These are phyloP conservation scores for Graphiopsis chlorocephala DNA, from an alignment of 2,329 filamentous ascomycete genomes.

Conservation along the genomic window DNA sequence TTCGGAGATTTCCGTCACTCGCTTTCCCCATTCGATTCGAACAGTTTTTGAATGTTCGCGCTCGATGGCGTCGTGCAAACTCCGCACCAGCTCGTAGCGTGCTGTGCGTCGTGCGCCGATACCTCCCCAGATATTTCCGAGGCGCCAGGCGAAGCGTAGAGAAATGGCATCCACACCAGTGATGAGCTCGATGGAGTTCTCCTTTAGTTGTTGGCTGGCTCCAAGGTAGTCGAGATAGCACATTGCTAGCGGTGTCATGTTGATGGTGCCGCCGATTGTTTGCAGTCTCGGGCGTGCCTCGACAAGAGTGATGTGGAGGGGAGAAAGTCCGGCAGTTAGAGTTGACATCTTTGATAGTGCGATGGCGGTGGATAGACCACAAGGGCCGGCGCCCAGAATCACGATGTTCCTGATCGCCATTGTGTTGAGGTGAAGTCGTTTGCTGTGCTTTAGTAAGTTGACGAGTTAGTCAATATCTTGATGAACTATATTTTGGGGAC, in stretches of 20 bases:
- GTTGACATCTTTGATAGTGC: constrained; percentile 32
- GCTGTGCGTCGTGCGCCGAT: constrained; percentile 4
- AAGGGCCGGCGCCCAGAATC: constrained; percentile 30
- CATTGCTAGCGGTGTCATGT: constrained; percentile 18
- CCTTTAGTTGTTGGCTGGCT: not conserved
- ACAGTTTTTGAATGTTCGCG: not conserved
- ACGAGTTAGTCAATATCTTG: not conserved
- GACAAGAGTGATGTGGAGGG: constrained; percentile 9
- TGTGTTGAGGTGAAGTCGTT: not conserved
- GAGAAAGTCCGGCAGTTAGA: not conserved
- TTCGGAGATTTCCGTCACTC: constrained; percentile 30
- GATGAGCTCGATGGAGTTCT: constrained; percentile 12
- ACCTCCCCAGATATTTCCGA: constrained; percentile 14
- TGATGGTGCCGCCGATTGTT: constrained; percentile 19
- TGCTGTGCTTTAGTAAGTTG: not conserved
- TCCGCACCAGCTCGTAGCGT: constrained; percentile 11
- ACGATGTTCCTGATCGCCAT: constrained; percentile 18
- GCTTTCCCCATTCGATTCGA: constrained; percentile 43
- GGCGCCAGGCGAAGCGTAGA: not conserved
- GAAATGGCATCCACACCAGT: constrained; percentile 14
- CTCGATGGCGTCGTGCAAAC: constrained; percentile 6
- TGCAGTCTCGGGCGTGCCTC: constrained; percentile 10
- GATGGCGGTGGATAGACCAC: constrained; percentile 26
- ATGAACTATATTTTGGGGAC: not conserved
- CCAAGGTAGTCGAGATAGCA: constrained; percentile 19